Evolutionary conservation across 1,284 basidiomycete species (phyloP), one percentile per base, ranked within the genome.

Genomic region (Phellinidium pouzarii): DNA sequence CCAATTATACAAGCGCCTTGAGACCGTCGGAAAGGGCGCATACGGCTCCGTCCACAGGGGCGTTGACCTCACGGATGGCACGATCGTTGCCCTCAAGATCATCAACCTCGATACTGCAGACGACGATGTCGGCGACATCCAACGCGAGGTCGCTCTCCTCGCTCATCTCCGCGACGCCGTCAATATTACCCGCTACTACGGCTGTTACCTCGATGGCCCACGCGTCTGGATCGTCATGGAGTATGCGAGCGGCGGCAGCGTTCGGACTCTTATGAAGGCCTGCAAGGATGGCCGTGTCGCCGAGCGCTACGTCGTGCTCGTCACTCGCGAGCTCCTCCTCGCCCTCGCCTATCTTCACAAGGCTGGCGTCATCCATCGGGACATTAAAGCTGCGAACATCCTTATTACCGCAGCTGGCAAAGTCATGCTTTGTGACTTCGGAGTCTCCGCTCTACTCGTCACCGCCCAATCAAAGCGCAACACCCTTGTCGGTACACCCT

Each of bases 221-320:
- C 88, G 91, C 48, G 89, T 99, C 4, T 99, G 96, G 94, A 99
- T 99, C 60, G 92, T 90, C 37, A 99, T 99, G 96, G 96, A 99
- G 68, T 88, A 87, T 64, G 96, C 96, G 4, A 86, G 93, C 59
- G 96, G 95, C 3, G 96, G 96, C 7, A 96, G 92, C 64, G 91
- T 98, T 8, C 78, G 92, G 44, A 93, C 93, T 0, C 74, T 99
- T 59, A 88, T 87, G 82, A 83, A 82, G 61, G 80, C 92, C 48
- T 91, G 85, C 48, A 88, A 84, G 61, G 85, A 88, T 31, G 86
- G 87, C 4, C 79, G 83, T 48, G 71, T 99, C 41, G 91, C 95
- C 65, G 96, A 99, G 71, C 83, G 83, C 63, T 94, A 92, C 67
- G 87, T 88, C 46, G 85, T 85, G 49, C 68, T 98, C 62, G 93